Percentiles rank a stretch among this genome's conserved stretches.
These are phyloP conservation scores for Atalantia buxifolia DNA, from an alignment of 345 rosid species.

Conservation along the genomic window DNA sequence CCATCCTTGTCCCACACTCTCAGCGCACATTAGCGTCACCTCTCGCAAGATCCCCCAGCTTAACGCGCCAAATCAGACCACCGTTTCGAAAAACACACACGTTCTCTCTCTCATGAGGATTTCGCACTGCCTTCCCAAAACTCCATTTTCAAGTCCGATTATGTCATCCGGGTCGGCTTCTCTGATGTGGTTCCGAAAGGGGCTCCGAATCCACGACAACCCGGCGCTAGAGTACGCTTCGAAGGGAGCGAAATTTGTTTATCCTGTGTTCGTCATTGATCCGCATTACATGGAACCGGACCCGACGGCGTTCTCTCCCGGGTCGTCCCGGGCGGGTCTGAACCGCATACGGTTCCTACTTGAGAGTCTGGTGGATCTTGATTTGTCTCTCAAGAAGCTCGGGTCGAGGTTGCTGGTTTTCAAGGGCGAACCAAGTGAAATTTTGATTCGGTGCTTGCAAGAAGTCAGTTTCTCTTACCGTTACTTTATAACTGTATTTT, in stretches of 20 bases:
- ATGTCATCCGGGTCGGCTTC: constrained; percentile 54
- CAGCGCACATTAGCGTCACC: background rate
- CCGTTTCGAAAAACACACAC: background rate
- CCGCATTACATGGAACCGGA: constrained; percentile 85
- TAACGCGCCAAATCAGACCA: constrained; percentile 2
- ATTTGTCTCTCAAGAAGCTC: constrained; percentile 52
- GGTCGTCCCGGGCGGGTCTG: constrained; percentile 64
- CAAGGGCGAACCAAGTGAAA: constrained; percentile 65
- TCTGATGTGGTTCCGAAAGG: constrained; percentile 94
- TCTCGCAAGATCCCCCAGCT: background rate
- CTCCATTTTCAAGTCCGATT: constrained; percentile 8
- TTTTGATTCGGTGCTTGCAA: constrained; percentile 66
- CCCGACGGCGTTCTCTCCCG: constrained; percentile 62
- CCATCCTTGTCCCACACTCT: background rate
- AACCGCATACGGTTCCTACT: constrained; percentile 82
- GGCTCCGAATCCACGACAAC: constrained; percentile 90
- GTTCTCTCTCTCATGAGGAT: constrained; percentile 9
- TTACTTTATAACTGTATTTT: background rate
- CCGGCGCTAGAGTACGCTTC: constrained; percentile 79
- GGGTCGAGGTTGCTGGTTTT: constrained; percentile 60
- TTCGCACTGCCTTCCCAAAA: background rate
- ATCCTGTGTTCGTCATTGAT: constrained; percentile 85
- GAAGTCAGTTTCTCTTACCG: constrained; percentile 35
- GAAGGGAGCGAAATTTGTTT: constrained; percentile 39
- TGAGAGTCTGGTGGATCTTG: constrained; percentile 75